phyloP scores from a whole-genome alignment of 1,284 basidiomycete genomes.

The Trichosporon ovoides region DNA sequence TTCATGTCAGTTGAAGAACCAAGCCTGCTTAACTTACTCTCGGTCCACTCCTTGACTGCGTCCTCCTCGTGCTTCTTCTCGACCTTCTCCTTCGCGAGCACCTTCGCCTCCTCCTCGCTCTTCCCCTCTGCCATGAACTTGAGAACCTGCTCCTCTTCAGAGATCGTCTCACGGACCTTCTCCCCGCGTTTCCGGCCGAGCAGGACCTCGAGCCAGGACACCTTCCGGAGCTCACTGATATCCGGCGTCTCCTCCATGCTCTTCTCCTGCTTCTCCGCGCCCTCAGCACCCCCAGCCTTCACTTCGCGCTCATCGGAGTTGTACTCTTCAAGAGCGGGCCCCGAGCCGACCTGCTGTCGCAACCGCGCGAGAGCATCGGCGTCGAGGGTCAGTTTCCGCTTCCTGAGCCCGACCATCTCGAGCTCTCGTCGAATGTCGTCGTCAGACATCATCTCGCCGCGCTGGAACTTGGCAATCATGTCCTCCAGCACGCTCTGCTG shows the following conservation, averaged over 20 bases:
- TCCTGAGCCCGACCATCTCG: conserved; percentile 47
- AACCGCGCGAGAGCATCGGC: background rate
- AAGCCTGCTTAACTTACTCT: conserved; percentile 7
- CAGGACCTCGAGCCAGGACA: conserved; percentile 43
- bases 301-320: no score
- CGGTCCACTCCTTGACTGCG: conserved; percentile 12
- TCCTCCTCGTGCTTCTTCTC: conserved; percentile 29
- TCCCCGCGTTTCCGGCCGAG: conserved; percentile 34
- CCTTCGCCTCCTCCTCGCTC: conserved; percentile 15
- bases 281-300: background rate
- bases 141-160: background rate
- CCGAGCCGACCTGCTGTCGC: background rate
- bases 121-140: conserved; percentile 29
- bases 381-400: background rate
- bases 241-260: conserved; percentile 10
- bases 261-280: conserved; percentile 21
- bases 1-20: background rate
- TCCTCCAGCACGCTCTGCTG: conserved; percentile 38
- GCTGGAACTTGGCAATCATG: conserved; percentile 26
- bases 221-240: conserved; percentile 28
- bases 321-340: background rate
- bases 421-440: conserved; percentile 42
- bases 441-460: conserved; percentile 28
- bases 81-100: background rate
- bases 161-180: conserved; percentile 13